A percentile compares a stretch with the other conserved stretches of the same genome.
Evolutionary conservation across 2,329 filamentous ascomycete genomes (phyloP).

Genomic region (Pseudocercospora crystallina): DNA sequence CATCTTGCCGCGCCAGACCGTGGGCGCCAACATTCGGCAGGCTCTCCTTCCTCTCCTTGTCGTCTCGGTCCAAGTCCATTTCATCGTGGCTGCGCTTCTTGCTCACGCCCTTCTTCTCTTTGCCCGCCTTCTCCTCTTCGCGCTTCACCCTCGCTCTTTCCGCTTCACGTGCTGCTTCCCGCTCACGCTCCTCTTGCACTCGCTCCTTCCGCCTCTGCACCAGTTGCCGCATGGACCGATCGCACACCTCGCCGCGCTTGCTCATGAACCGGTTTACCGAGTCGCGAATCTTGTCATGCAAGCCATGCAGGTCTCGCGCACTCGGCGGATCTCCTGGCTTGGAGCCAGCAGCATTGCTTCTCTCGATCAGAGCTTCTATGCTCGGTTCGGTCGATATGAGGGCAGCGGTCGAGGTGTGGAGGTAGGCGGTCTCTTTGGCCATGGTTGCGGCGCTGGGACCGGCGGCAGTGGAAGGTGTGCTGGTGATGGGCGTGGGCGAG

Average conservation of each 20-base stretch:
- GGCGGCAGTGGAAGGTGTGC: constrained; percentile 61
- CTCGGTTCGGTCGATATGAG: constrained; percentile 53
- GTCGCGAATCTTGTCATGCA: constrained; percentile 67
- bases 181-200: constrained; percentile 54
- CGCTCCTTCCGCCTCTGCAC: constrained; percentile 64
- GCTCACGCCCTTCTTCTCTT: constrained; percentile 29
- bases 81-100: constrained; percentile 36
- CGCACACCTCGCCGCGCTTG: constrained; percentile 63
- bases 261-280: constrained; percentile 44
- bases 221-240: constrained; percentile 71
- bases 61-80: constrained; percentile 42
- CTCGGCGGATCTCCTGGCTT: constrained; percentile 48
- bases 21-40: constrained; percentile 59
- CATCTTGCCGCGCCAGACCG: constrained; percentile 64
- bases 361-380: constrained; percentile 70
- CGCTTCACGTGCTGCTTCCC: constrained; percentile 50
- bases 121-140: constrained; percentile 30
- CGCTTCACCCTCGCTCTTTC: constrained; percentile 37
- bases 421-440: constrained; percentile 56
- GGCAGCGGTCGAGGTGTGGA: constrained; percentile 59
- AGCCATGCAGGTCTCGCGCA: constrained; percentile 61
- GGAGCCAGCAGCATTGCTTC: constrained; percentile 54
- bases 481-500: constrained; percentile 51
- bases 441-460: constrained; percentile 51
- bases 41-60: constrained; percentile 71